Percentiles rank a stretch among this genome's conserved stretches.
Conservation (phyloP, 2,329 filamentous ascomycete species). For the Pestalotiopsis sp. region DNA sequence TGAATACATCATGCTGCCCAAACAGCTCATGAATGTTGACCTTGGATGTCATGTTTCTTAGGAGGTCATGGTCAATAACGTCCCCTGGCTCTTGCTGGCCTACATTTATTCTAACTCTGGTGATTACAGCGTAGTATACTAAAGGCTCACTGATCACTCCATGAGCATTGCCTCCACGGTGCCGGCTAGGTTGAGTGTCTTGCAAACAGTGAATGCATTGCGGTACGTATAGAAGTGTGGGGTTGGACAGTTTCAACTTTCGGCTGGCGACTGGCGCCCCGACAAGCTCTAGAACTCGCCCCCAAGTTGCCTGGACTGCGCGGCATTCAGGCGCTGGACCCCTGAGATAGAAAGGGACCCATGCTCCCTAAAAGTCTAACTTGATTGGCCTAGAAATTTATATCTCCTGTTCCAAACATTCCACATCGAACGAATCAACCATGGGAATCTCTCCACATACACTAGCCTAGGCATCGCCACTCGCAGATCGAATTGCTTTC, state of each 20-base stretch:
- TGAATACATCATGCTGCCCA: too few relatives aligned
- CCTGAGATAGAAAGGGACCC: conserved; percentile 1
- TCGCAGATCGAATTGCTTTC: neutral
- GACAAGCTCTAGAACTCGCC: neutral
- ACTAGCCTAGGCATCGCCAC: neutral
- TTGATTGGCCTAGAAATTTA: conserved; percentile 10
- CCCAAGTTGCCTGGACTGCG: neutral
- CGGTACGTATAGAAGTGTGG: neutral
- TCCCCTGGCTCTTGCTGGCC: too few relatives aligned
- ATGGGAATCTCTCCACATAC: neutral
- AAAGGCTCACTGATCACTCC: neutral
- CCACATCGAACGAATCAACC: conserved; percentile 11
- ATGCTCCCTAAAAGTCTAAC: neutral
- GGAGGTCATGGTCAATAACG: too few relatives aligned
- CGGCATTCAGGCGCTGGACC: conserved; percentile 3
- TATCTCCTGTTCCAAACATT: conserved; percentile 1
- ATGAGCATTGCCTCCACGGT: neutral
- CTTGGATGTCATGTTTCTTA: too few relatives aligned
- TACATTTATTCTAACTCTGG: neutral
- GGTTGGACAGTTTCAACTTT: neutral
- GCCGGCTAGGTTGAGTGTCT: neutral
- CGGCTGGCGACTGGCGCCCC: neutral
- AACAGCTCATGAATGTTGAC: too few relatives aligned
- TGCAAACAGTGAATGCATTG: neutral
- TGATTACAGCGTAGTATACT: neutral